Percentiles rank a stretch among this genome's conserved stretches.
Conservation (phyloP, 106 monocot species). For the Allium sativum region DNA sequence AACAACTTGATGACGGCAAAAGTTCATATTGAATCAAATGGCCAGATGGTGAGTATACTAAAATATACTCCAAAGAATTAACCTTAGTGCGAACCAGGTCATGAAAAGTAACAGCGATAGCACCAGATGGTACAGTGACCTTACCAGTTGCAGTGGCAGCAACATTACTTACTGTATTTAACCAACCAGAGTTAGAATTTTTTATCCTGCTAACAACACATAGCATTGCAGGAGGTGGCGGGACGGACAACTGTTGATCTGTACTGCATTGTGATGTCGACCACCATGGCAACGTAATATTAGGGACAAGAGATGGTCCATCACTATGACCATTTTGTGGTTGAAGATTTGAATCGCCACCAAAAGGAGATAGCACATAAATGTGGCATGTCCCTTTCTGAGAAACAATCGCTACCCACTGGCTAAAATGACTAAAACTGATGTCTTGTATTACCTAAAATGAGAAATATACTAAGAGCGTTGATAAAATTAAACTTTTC, state of each 20-base stretch:
- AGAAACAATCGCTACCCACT: slow-evolving; percentile 91
- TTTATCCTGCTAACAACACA: slow-evolving; percentile 92
- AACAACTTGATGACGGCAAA: slow-evolving; percentile 28
- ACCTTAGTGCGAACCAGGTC: slow-evolving; percentile 27
- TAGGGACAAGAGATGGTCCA: slow-evolving; percentile 40
- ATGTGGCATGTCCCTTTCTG: slow-evolving; percentile 85
- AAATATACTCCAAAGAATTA: slow-evolving; percentile 70
- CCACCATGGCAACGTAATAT: slow-evolving; percentile 87
- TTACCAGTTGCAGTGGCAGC: slow-evolving; percentile 90
- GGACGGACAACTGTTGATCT: slow-evolving; percentile 46
- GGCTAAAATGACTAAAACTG: slow-evolving; percentile 82
- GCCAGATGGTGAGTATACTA: slow-evolving; percentile 88
- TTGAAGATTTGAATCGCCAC: slow-evolving; percentile 65
- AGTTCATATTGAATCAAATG: slow-evolving; percentile 91
- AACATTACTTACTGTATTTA: slow-evolving; percentile 80
- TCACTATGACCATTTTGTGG: slow-evolving; percentile 39
- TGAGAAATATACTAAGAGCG: not conserved
- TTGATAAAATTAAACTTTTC: not conserved
- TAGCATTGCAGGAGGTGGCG: slow-evolving; percentile 56
- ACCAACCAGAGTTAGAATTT: slow-evolving; percentile 68
- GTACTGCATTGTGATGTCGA: slow-evolving; percentile 35
- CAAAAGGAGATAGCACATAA: slow-evolving; percentile 84
- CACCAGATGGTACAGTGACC: slow-evolving; percentile 58
- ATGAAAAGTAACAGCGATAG: slow-evolving; percentile 77
- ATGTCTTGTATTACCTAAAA: slow-evolving; percentile 85